Conservation (phyloP, 176 grass and related monocot species). For the Cenchrus purpureus region DNA sequence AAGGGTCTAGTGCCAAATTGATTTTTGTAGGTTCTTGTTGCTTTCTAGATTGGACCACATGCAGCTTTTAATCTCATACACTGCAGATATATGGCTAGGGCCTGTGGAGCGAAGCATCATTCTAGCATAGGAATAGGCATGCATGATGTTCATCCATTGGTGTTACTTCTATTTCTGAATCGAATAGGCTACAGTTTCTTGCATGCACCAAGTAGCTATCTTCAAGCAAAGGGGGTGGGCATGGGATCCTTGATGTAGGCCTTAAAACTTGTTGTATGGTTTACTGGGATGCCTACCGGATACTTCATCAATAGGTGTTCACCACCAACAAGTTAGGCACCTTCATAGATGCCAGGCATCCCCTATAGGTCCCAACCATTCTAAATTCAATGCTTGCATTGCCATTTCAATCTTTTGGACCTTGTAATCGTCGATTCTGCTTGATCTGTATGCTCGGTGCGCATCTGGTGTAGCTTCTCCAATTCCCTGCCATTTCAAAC, state of each 20-base stretch:
- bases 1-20: neutral
- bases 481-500: neutral
- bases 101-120: neutral
- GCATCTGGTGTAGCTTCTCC: slow-evolving; percentile 10
- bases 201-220: slow-evolving; percentile 2
- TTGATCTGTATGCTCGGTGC: neutral
- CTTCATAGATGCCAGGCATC: neutral
- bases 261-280: neutral
- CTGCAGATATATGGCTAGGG: neutral
- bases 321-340: neutral
- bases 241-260: neutral
- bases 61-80: neutral
- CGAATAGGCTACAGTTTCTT: neutral
- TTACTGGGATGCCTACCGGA: neutral
- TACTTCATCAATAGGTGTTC: neutral
- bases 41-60: neutral
- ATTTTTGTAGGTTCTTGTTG: neutral
- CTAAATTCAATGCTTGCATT: neutral
- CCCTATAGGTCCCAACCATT: neutral
- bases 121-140: neutral
- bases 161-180: neutral
- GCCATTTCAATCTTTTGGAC: neutral
- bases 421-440: neutral
- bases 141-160: neutral
- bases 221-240: neutral